phyloP scores from a whole-genome alignment of 2,329 filamentous ascomycete species.

The Talaromyces pinophilus region DNA sequence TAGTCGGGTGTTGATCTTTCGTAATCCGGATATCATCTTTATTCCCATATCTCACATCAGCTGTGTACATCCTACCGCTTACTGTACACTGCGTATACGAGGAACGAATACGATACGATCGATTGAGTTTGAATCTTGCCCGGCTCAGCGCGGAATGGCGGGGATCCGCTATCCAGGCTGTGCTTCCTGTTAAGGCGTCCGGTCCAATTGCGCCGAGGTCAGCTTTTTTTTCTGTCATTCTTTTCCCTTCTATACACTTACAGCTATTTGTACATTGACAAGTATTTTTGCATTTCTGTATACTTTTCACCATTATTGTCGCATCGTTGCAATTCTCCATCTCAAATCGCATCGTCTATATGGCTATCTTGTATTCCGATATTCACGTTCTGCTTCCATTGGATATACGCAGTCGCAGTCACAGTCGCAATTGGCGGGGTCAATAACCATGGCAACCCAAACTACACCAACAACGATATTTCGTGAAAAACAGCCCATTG shows the following conservation, averaged over 20 bases:
- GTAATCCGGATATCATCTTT: not conserved
- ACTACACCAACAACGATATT: not conserved
- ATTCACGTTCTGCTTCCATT: not conserved
- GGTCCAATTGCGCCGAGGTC: not conserved
- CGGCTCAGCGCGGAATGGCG: constrained; percentile 14
- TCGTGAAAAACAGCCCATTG: not conserved
- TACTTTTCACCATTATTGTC: not conserved
- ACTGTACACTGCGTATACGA: not conserved
- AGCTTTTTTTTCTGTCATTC: not conserved
- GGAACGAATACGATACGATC: not conserved
- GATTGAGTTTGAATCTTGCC: not conserved
- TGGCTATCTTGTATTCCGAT: not conserved
- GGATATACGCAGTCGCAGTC: constrained; percentile 2
- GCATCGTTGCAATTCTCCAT: not conserved
- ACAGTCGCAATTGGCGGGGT: not conserved
- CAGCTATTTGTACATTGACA: not conserved
- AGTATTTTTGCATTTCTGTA: not conserved
- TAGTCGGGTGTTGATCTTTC: not conserved
- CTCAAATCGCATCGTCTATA: not conserved
- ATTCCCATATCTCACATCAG: not conserved
- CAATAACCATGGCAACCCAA: not conserved
- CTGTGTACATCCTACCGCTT: not conserved
- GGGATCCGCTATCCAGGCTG: constrained; percentile 18
- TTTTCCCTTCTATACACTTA: not conserved
- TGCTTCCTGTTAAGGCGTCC: not conserved